phyloP scores from a whole-genome alignment of 495 filamentous ascomycete genomes.

The Amphirosellinia nigrospora region DNA sequence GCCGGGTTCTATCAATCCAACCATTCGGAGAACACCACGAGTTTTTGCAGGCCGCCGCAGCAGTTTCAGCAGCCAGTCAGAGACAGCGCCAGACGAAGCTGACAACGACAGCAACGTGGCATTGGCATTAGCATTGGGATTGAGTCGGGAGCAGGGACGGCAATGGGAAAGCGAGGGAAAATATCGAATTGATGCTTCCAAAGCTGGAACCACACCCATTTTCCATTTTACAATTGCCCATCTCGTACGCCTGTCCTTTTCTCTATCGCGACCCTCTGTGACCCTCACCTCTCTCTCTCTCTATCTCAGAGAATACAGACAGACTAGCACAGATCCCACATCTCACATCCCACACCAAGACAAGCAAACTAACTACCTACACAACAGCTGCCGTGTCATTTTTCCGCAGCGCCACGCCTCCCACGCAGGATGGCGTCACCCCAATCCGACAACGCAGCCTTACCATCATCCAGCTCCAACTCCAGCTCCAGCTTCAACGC shows the following conservation, averaged over 20 bases:
- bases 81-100: neutral
- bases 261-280: neutral
- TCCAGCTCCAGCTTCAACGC: slow-evolving; percentile 16
- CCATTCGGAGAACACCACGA: slow-evolving; percentile 42
- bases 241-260: neutral
- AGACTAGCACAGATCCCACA: neutral
- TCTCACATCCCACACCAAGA: neutral
- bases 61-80: slow-evolving; percentile 11
- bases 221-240: neutral
- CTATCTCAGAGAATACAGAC: neutral
- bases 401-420: neutral
- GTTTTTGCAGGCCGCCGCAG: slow-evolving; percentile 30
- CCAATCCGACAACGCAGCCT: slow-evolving; percentile 11
- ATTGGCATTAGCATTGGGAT: too few species aligned
- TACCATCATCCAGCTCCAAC: neutral
- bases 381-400: neutral
- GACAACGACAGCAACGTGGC: slow-evolving; percentile 9
- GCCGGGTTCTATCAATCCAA: neutral
- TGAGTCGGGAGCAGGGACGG: neutral
- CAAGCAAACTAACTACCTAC: neutral
- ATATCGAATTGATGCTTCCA: slow-evolving; percentile 1
- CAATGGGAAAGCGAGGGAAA: slow-evolving; percentile 9
- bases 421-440: slow-evolving; percentile 9
- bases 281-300: too few species aligned
- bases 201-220: neutral